Percentiles rank a stretch among this genome's conserved stretches.
Conservation (phyloP, 2,329 filamentous ascomycete species). For the Pseudogymnoascus sp. region DNA sequence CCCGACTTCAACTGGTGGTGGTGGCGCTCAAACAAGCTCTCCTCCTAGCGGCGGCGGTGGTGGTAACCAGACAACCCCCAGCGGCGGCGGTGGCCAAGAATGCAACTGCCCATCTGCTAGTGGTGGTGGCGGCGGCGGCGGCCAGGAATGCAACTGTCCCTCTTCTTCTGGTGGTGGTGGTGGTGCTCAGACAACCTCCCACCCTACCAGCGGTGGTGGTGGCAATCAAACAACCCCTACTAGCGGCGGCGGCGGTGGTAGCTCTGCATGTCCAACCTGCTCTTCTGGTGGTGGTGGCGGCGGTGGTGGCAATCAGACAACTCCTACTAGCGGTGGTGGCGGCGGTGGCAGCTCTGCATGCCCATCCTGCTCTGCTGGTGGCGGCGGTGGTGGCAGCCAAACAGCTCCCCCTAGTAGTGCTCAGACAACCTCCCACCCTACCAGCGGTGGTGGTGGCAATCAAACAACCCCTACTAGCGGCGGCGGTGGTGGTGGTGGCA, state of each 20-base stretch:
- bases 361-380: neutral
- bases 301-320: neutral
- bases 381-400: neutral
- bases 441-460: neutral
- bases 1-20: neutral
- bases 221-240: neutral
- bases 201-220: neutral
- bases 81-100: neutral
- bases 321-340: neutral
- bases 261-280: neutral
- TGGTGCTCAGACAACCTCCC: neutral
- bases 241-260: neutral
- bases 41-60: neutral
- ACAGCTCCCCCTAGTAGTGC: neutral
- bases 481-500: neutral
- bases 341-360: neutral
- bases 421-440: neutral
- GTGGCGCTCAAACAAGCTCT: neutral
- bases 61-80: neutral
- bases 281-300: neutral
- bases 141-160: neutral
- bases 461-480: neutral
- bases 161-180: neutral
- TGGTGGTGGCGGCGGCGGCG: neutral
- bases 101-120: neutral